Percentiles rank a stretch among this genome's conserved stretches.
phyloP scores from a whole-genome alignment of 148 eudicot genomes.

The Amaranthus cruentus region DNA sequence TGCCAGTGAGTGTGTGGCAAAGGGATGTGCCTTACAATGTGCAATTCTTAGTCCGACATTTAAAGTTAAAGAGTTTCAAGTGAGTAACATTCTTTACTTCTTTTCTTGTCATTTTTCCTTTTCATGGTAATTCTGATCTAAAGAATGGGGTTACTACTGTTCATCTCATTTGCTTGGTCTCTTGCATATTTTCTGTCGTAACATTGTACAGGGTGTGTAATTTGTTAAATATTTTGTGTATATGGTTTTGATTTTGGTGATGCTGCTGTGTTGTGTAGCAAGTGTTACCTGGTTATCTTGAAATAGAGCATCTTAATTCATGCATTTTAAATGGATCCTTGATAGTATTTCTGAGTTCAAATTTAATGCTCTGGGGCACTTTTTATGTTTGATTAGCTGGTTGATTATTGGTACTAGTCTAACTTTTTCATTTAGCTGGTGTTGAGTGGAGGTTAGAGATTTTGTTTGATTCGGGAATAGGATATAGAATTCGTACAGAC shows the following conservation, averaged over 20 bases:
- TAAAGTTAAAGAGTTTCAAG: conserved; percentile 95
- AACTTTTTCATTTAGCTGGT: no score
- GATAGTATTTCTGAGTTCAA: no score
- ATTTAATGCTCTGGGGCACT: no score
- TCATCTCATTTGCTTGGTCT: background rate
- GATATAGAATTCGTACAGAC: no score
- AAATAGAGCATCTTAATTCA: no score
- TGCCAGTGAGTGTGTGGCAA: conserved; percentile 95
- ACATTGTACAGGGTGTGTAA: no score
- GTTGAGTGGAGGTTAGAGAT: no score
- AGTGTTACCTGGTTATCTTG: no score
- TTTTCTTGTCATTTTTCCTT: background rate
- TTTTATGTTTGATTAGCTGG: no score
- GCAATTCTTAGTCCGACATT: conserved; percentile 93
- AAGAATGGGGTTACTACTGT: background rate
- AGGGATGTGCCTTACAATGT: conserved; percentile 86
- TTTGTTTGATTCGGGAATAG: no score
- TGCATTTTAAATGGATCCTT: no score
- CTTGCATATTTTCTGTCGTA: background rate
- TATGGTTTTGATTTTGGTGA: background rate
- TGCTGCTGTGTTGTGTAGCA: background rate
- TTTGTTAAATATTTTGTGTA: background rate
- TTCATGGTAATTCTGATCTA: background rate
- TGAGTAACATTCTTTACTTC: conserved; percentile 12
- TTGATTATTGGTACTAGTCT: no score